Conservation (phyloP, 768 basidiomycete species). For the Panellus pusillus region DNA sequence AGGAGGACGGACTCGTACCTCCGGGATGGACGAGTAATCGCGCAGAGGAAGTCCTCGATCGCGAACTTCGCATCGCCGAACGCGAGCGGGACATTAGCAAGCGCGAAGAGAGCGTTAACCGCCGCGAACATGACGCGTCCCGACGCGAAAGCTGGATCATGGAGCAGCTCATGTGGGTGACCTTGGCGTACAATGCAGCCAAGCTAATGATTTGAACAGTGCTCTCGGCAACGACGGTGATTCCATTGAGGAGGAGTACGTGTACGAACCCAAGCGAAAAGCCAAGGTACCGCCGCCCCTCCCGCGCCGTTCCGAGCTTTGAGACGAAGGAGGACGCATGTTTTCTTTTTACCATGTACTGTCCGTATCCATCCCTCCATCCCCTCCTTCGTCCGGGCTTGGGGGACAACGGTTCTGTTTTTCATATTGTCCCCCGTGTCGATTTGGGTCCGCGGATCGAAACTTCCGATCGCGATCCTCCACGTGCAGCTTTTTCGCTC, state of each 20-base stretch:
- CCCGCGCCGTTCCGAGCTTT: slow-evolving; percentile 89
- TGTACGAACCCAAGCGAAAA: slow-evolving; percentile 84
- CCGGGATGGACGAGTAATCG: slow-evolving; percentile 81
- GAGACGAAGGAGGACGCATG: slow-evolving; percentile 83
- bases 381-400: slow-evolving; percentile 88
- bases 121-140: slow-evolving; percentile 83
- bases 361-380: slow-evolving; percentile 67
- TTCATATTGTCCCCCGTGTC: slow-evolving; percentile 63
- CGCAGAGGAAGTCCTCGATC: slow-evolving; percentile 79
- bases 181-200: neutral
- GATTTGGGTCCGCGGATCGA: slow-evolving; percentile 35
- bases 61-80: slow-evolving; percentile 82
- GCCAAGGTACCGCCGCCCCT: slow-evolving; percentile 87
- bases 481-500: slow-evolving; percentile 8
- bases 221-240: slow-evolving; percentile 68
- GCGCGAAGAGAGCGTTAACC: slow-evolving; percentile 83
- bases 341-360: slow-evolving; percentile 57
- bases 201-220: slow-evolving; percentile 33
- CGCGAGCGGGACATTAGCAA: slow-evolving; percentile 85
- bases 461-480: slow-evolving; percentile 29
- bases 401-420: slow-evolving; percentile 78
- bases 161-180: slow-evolving; percentile 83
- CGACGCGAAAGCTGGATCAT: slow-evolving; percentile 90
- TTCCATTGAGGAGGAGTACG: slow-evolving; percentile 75
- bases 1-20: slow-evolving; percentile 75